A percentile compares a stretch with the other conserved stretches of the same genome.
These are phyloP conservation scores for Talaromyces proteolyticus DNA, from an alignment of 495 filamentous ascomycete species.

Conservation along the genomic window DNA sequence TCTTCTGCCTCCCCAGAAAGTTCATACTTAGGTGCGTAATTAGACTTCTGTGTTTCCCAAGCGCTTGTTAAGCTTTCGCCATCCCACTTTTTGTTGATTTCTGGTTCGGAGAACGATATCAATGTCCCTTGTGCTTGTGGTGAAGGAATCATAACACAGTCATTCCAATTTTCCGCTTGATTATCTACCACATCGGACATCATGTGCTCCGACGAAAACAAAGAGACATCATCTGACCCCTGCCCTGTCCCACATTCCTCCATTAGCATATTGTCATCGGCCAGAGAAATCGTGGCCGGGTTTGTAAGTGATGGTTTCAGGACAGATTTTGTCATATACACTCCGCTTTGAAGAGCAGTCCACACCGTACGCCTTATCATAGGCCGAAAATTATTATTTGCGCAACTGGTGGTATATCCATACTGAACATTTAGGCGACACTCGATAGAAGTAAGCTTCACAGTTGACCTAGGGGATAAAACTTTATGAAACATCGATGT, in stretches of 20 bases:
- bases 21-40: too few species aligned
- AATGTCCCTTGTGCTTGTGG: neutral
- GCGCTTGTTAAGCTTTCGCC: too few species aligned
- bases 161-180: too few species aligned
- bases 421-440: neutral
- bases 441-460: neutral
- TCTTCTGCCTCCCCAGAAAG: neutral
- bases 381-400: neutral
- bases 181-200: too few species aligned
- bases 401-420: neutral
- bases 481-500: slow-evolving; percentile 19
- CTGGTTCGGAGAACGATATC: neutral
- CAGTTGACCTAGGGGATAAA: neutral
- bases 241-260: neutral
- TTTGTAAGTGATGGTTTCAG: neutral
- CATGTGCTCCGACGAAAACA: neutral
- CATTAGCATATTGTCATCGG: neutral
- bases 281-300: neutral
- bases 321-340: neutral
- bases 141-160: too few species aligned
- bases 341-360: slow-evolving; percentile 4
- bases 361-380: neutral
- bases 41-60: too few species aligned
- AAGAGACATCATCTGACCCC: neutral
- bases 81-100: too few species aligned